These are phyloP conservation scores for Aspergillus bridgeri DNA, from an alignment of 495 filamentous ascomycete genomes.

Conservation along the genomic window DNA sequence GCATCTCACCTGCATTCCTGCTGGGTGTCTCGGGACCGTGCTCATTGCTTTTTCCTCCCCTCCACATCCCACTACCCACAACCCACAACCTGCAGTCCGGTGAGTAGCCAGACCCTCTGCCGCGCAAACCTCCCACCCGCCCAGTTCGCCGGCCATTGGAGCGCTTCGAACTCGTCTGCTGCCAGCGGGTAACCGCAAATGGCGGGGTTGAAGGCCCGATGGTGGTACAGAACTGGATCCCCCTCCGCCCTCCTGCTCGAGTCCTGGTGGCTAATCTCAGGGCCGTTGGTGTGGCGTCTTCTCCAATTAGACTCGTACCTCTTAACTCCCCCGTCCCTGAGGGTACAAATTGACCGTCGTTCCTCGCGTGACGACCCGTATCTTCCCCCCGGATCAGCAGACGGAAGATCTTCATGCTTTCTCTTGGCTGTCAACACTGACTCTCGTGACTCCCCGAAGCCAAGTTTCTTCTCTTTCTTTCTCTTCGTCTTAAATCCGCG, in stretches of 20 bases:
- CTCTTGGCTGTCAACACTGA: not conserved
- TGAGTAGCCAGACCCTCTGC: slow-evolving; percentile 11
- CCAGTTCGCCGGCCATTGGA: slow-evolving; percentile 11
- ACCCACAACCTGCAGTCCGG: no score
- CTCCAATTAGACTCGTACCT: slow-evolving; percentile 4
- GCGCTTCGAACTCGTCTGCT: not conserved
- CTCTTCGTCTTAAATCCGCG: not conserved
- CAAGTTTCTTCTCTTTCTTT: not conserved
- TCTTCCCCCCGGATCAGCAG: not conserved
- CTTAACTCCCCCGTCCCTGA: slow-evolving; percentile 8
- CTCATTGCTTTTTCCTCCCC: not conserved
- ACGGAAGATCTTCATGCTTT: not conserved
- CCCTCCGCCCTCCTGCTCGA: not conserved
- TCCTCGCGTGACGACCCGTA: not conserved
- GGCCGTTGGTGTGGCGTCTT: slow-evolving; percentile 10
- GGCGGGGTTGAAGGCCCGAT: not conserved
- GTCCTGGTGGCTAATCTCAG: slow-evolving; percentile 14
- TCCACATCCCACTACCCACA: no score
- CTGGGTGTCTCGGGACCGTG: not conserved
- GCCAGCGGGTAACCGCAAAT: slow-evolving; percentile 1
- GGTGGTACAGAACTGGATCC: no score
- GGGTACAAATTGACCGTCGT: not conserved
- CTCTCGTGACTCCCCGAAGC: not conserved
- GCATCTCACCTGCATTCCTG: not conserved
- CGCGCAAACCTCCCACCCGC: slow-evolving; percentile 1